Base-by-base conservation (phyloP, 2,329 filamentous ascomycete genomes). In the Aspergillus clavatus region DNA sequence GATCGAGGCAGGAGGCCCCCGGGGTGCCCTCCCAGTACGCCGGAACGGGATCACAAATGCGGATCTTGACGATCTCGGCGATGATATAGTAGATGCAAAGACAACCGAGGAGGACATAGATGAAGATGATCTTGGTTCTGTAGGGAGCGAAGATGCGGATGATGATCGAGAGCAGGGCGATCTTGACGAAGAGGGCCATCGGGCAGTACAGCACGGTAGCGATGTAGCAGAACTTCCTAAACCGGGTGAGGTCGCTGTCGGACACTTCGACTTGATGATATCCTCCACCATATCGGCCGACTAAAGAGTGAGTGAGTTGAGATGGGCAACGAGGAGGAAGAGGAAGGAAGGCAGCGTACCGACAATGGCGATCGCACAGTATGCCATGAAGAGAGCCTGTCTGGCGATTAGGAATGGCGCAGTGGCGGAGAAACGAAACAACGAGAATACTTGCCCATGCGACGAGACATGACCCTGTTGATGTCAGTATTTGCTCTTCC, bases 121-220 rank as follows among this genome's bases (percentile, higher is more conserved):
- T 65, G 44, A 64, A 58, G 33, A 57, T 53, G 21, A 67, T 58
- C 35, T 61, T 64, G 40, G 47, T 55, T 18, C 56, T 58, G 47
- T 62, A 67, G 1, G 67, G 67, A 11, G 52, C 39, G 58, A 71
- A 71, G 42, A 71, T 62, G 40, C 67, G 62, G 21, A 61, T 63
- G 14, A 70, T 49, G 45, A 71, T 67, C 2, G 63, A 56, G 5
- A 71, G 56, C 7, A 71, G 61, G 28, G 66, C 62, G 29, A 66
- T 46, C 47, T 70, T 71, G 31, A 62, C 60, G 38, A 65, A 59
- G 18, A 70, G 59, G 12, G 65, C 65, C 59, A 68, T 68, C 1
- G 67, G 68, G n/a, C 64, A 67, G 55, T 71, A 71, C 14, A 69
- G 47, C 14, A 68, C 56, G 10, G 67, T 68, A 5, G 66, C 63